Evolutionary conservation across 2,329 filamentous ascomycete genomes (phyloP).

Genomic region (Microsporum canis): DNA sequence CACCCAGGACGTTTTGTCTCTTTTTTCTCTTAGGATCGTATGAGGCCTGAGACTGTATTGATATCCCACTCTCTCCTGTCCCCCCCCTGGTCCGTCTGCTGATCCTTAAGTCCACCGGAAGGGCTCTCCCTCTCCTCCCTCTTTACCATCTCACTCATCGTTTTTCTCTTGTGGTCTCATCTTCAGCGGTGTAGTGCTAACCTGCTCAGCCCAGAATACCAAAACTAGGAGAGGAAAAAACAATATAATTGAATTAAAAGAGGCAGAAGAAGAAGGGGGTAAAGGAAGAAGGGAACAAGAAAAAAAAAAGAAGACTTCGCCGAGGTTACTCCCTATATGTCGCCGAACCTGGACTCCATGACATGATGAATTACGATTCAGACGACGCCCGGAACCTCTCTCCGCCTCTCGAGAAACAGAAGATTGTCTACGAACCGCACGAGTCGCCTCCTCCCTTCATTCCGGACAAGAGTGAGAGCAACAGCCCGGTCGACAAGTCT

Average conservation of each 20-base stretch:
- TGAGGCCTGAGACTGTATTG: too few relatives aligned
- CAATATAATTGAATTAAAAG: not conserved
- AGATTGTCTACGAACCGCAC: conserved; percentile 24
- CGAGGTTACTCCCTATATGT: not conserved
- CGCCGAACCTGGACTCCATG: not conserved
- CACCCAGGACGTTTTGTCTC: too few relatives aligned
- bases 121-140: too few relatives aligned
- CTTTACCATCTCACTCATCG: not conserved
- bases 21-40: too few relatives aligned
- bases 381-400: conserved; percentile 30
- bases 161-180: not conserved
- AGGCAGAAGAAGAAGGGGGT: not conserved
- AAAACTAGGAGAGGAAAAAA: not conserved
- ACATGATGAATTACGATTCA: conserved; percentile 30
- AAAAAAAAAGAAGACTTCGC: not conserved
- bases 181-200: not conserved
- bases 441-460: conserved; percentile 27
- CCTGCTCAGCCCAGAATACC: not conserved
- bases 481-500: conserved; percentile 5
- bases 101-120: too few relatives aligned
- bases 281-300: not conserved
- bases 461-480: conserved; percentile 16
- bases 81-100: too few relatives aligned
- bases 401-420: conserved; percentile 25
- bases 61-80: too few relatives aligned